Evolutionary conservation across 2,329 filamentous ascomycete genomes (phyloP), one percentile per base, ranked within the genome.

Genomic region (Claviceps arundinis): DNA sequence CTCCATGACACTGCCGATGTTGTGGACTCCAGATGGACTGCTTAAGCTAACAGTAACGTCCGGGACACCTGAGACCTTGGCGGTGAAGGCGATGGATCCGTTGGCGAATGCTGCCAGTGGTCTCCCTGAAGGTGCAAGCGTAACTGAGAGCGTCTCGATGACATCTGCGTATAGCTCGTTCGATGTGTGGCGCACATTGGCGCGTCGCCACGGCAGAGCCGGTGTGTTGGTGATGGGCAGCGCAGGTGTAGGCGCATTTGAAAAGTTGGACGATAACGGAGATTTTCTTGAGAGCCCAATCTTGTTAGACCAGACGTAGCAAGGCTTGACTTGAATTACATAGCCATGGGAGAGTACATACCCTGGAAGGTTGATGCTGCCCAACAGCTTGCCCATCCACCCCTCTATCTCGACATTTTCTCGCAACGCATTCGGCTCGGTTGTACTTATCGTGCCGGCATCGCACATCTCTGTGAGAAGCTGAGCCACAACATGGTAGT

Each of bases 151-250:
- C 1, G 87, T 89, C 71, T 98, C 93, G 55, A 98, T 82, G 13
- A 98, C 82, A 65, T 98, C 93, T 53, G 95, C 91, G 65, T 97
- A 97, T 59, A 98, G 76, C 68, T 98, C 93, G 68, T 97, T 98
- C 52, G 87, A 95, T 4, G 91, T 97, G 67, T 98, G 93, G 16
- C 90, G 80, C 50, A 98, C 93, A 62, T 95, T 95, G 41, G 88
- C 82, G 55, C 89, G 78, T 56, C 93, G 81, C 93, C 93, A 98
- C 1, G 90, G 90, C 42, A 97, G 61, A 7, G 80, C 74, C 0
- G 78, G 74, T 1, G 72, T 72, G 58, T 73, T 77, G 16, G 73
- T 65, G 17, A 71, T 58, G 14, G 70, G 55, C 7, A 77, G 61
- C 7, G 71, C 68, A 0, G 73, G 64, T 16, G 66, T 54, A 44